Percentiles rank a stretch among this genome's conserved stretches.
These are phyloP conservation scores for Pythium oligandrum DNA, from an alignment of 352 stramenopile genomes.

Conservation along the genomic window DNA sequence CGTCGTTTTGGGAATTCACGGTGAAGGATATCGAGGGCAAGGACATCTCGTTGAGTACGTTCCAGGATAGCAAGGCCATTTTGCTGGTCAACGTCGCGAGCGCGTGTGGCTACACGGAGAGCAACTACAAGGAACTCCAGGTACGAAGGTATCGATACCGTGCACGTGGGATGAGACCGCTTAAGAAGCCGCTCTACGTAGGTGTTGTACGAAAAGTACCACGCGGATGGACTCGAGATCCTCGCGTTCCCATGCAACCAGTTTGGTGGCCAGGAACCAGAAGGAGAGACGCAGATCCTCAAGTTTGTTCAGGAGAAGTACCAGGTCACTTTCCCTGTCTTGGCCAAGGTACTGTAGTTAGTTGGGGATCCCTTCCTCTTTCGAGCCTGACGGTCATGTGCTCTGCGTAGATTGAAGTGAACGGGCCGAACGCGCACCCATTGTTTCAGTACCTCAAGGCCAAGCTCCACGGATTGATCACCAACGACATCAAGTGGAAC, in stretches of 20 bases:
- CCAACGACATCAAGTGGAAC: slow-evolving; percentile 85
- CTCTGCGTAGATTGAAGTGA: slow-evolving; percentile 87
- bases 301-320: slow-evolving; percentile 72
- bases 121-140: slow-evolving; percentile 78
- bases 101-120: slow-evolving; percentile 73
- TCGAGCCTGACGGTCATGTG: background rate
- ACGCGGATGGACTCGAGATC: slow-evolving; percentile 74
- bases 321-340: slow-evolving; percentile 78
- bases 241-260: slow-evolving; percentile 96
- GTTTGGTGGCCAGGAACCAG: slow-evolving; percentile 90
- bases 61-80: slow-evolving; percentile 53
- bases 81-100: slow-evolving; percentile 83
- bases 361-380: background rate
- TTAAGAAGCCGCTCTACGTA: slow-evolving; percentile 11
- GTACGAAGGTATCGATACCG: slow-evolving; percentile 8
- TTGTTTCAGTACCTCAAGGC: slow-evolving; percentile 91
- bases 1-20: slow-evolving; percentile 55
- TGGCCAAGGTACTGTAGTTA: slow-evolving; percentile 59
- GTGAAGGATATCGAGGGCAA: slow-evolving; percentile 43
- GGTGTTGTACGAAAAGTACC: slow-evolving; percentile 74
- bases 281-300: slow-evolving; percentile 61
- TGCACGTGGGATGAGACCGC: too few relatives aligned
- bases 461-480: slow-evolving; percentile 54
- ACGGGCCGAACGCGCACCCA: slow-evolving; percentile 78
- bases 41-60: slow-evolving; percentile 41